Evolutionary conservation across 441 rosid species (phyloP).

Genomic region (Manihot esculenta): DNA sequence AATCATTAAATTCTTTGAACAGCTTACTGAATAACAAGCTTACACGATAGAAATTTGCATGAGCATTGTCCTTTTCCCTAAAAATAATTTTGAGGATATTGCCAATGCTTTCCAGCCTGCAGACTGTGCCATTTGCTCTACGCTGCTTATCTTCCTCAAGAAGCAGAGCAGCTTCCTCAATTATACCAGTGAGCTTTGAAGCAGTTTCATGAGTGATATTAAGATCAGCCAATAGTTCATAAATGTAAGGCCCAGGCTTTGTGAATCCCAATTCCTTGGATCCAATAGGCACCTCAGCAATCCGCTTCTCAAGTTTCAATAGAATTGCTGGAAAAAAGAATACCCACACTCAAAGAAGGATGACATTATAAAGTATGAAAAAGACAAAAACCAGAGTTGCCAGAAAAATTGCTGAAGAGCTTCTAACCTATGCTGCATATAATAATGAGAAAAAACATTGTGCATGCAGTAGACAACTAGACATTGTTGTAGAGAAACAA

Average conservation of each 20-base stretch:
- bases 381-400: conserved; percentile 7
- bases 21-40: conserved; percentile 33
- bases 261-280: conserved; percentile 85
- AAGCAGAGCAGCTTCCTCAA: conserved; percentile 74
- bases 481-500: conserved; percentile 1
- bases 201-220: conserved; percentile 81
- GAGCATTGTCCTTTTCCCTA: conserved; percentile 57
- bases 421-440: conserved; percentile 16
- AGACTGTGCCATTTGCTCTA: conserved; percentile 41
- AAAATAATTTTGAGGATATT: conserved; percentile 75
- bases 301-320: conserved; percentile 83
- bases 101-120: conserved; percentile 76
- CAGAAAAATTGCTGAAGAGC: conserved; percentile 13
- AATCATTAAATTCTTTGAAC: not conserved
- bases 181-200: conserved; percentile 60
- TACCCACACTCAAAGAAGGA: conserved; percentile 22
- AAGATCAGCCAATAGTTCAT: conserved; percentile 75
- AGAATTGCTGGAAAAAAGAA: conserved; percentile 69
- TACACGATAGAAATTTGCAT: conserved; percentile 80
- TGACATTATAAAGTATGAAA: not conserved
- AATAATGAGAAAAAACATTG: not conserved
- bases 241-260: conserved; percentile 89
- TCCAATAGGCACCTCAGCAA: conserved; percentile 76
- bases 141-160: conserved; percentile 77
- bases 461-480: not conserved